Conservation (phyloP, 2,329 filamentous ascomycete genomes). For the Pyricularia grisea region DNA sequence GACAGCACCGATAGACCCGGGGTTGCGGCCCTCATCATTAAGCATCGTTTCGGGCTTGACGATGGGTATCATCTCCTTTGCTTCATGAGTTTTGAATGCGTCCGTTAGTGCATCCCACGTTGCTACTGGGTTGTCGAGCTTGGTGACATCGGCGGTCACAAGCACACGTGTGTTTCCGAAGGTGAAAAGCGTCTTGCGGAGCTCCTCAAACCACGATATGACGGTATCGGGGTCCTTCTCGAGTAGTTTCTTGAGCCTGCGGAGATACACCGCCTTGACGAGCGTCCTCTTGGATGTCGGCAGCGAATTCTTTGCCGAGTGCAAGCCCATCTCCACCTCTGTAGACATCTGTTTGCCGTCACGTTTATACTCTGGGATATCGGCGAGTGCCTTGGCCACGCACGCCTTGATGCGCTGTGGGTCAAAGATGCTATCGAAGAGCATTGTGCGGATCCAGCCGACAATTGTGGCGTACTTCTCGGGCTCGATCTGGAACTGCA, state of each 20-base stretch:
- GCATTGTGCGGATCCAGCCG: slow-evolving; percentile 74
- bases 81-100: slow-evolving; percentile 32
- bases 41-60: slow-evolving; percentile 62
- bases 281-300: slow-evolving; percentile 71
- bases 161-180: slow-evolving; percentile 80
- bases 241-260: slow-evolving; percentile 73
- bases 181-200: slow-evolving; percentile 68
- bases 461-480: slow-evolving; percentile 80
- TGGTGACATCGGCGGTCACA: slow-evolving; percentile 70
- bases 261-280: slow-evolving; percentile 80
- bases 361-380: slow-evolving; percentile 87
- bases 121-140: slow-evolving; percentile 64
- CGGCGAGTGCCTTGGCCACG: slow-evolving; percentile 74
- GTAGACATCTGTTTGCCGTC: slow-evolving; percentile 62
- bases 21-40: slow-evolving; percentile 62
- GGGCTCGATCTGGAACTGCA: slow-evolving; percentile 78
- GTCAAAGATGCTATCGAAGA: slow-evolving; percentile 87
- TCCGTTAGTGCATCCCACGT: slow-evolving; percentile 63
- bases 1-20: slow-evolving; percentile 64
- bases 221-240: slow-evolving; percentile 67
- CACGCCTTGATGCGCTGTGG: slow-evolving; percentile 51
- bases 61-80: slow-evolving; percentile 56
- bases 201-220: slow-evolving; percentile 64
- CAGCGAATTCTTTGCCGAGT: slow-evolving; percentile 68
- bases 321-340: slow-evolving; percentile 66